Conservation (phyloP, 2,329 filamentous ascomycete genomes). For the Camillea tinctor region DNA sequence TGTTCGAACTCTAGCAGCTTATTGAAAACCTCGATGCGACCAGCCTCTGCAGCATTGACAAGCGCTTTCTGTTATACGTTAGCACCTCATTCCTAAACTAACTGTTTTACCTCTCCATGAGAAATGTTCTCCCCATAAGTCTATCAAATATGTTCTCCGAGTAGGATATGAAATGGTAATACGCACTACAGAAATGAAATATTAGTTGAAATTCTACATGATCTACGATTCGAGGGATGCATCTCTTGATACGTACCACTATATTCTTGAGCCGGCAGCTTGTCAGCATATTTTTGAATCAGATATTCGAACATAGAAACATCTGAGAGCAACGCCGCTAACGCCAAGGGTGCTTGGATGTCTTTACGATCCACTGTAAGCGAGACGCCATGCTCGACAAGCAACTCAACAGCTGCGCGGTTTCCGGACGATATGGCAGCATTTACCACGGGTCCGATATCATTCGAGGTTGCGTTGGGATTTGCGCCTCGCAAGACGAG, state of each 20-base stretch:
- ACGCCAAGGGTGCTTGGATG: slow-evolving; percentile 35
- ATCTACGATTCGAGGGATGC: background rate
- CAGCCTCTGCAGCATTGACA: slow-evolving; percentile 37
- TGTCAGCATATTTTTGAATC: slow-evolving; percentile 38
- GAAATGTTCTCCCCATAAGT: background rate
- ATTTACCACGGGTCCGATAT: slow-evolving; percentile 37
- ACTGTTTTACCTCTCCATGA: background rate
- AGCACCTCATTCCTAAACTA: background rate
- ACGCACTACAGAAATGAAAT: background rate
- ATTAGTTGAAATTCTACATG: background rate
- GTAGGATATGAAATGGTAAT: background rate
- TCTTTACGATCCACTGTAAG: slow-evolving; percentile 32
- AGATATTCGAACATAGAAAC: slow-evolving; percentile 42
- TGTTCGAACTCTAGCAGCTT: slow-evolving; percentile 38
- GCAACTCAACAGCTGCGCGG: slow-evolving; percentile 38
- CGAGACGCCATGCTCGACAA: slow-evolving; percentile 39
- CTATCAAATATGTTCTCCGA: background rate
- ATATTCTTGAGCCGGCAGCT: slow-evolving; percentile 39
- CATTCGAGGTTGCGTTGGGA: slow-evolving; percentile 32
- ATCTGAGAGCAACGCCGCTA: slow-evolving; percentile 39
- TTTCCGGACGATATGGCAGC: slow-evolving; percentile 43
- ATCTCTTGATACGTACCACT: background rate
- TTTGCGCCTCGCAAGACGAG: slow-evolving; percentile 38
- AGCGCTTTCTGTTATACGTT: slow-evolving; percentile 30
- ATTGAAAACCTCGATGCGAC: slow-evolving; percentile 41